These are phyloP conservation scores for Daldinia vernicosa DNA, from an alignment of 495 filamentous ascomycete species.

Conservation along the genomic window DNA sequence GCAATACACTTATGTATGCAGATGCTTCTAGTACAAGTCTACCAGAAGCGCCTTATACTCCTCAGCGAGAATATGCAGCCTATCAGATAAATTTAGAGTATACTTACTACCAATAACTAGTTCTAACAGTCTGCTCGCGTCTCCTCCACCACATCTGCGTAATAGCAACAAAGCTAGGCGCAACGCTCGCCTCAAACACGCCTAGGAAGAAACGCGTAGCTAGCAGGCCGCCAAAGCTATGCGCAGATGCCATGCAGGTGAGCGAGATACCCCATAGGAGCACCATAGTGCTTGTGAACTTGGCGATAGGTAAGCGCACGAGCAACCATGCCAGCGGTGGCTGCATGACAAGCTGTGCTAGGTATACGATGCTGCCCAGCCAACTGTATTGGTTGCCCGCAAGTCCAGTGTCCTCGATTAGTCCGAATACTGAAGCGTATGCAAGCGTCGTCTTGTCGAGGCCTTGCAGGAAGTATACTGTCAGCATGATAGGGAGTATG, in stretches of 20 bases:
- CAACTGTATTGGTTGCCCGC: slow-evolving; percentile 42
- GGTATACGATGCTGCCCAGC: slow-evolving; percentile 46
- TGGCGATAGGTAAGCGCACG: slow-evolving; percentile 50
- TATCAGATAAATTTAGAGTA: not conserved
- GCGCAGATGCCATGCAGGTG: slow-evolving; percentile 41
- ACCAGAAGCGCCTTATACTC: not conserved
- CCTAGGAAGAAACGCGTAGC: slow-evolving; percentile 41
- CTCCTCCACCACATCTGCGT: slow-evolving; percentile 72
- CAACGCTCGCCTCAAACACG: slow-evolving; percentile 49
- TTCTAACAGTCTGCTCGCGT: slow-evolving; percentile 65
- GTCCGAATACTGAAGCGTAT: slow-evolving; percentile 47
- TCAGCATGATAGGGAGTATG: slow-evolving; percentile 52
- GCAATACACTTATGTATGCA: not conserved
- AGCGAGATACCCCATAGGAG: slow-evolving; percentile 43
- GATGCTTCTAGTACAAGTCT: not conserved
- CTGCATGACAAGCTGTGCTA: slow-evolving; percentile 45
- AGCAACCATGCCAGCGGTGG: slow-evolving; percentile 44
- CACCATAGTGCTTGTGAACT: slow-evolving; percentile 43
- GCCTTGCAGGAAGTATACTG: slow-evolving; percentile 54
- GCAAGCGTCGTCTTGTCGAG: slow-evolving; percentile 55
- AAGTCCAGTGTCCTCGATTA: slow-evolving; percentile 39
- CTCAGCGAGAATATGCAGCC: too few relatives aligned
- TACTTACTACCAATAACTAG: slow-evolving; percentile 64
- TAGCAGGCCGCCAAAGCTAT: slow-evolving; percentile 50
- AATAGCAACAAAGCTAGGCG: slow-evolving; percentile 67